Conservation (phyloP, 2,329 filamentous ascomycete genomes). For the Xylaria sp. region DNA sequence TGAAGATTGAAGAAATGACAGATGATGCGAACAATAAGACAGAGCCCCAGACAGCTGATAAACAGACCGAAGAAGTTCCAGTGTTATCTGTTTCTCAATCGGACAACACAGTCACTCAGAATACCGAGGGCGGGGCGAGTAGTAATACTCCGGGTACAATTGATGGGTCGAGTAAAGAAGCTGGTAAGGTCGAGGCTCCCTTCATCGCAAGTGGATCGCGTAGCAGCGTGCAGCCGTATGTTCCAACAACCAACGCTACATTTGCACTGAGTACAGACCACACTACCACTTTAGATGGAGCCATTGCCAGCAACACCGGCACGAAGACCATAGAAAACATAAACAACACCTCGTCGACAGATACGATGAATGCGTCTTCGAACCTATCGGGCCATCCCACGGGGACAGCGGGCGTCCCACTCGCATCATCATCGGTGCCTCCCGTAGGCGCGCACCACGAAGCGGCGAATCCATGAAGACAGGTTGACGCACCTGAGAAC, state of each 20-base stretch:
- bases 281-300: constrained; percentile 3
- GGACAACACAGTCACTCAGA: neutral
- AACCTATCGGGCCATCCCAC: neutral
- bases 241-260: constrained; percentile 30
- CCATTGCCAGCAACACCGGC: neutral
- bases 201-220: neutral
- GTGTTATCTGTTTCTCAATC: neutral
- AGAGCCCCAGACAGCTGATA: neutral
- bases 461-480: constrained; percentile 24
- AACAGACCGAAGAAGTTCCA: neutral
- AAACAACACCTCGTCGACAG: neutral
- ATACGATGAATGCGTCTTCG: neutral
- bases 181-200: neutral
- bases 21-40: constrained; percentile 24
- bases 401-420: neutral
- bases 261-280: constrained; percentile 23
- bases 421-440: constrained; percentile 5
- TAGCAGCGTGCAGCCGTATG: constrained; percentile 6
- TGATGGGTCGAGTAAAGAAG: neutral
- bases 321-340: neutral
- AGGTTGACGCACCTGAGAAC: constrained; percentile 15
- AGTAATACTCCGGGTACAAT: neutral
- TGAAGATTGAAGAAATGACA: constrained; percentile 10
- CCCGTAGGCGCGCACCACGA: constrained; percentile 16
- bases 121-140: neutral